Base-by-base conservation (phyloP, 768 basidiomycete genomes). In the Amanita pallidorosea region DNA sequence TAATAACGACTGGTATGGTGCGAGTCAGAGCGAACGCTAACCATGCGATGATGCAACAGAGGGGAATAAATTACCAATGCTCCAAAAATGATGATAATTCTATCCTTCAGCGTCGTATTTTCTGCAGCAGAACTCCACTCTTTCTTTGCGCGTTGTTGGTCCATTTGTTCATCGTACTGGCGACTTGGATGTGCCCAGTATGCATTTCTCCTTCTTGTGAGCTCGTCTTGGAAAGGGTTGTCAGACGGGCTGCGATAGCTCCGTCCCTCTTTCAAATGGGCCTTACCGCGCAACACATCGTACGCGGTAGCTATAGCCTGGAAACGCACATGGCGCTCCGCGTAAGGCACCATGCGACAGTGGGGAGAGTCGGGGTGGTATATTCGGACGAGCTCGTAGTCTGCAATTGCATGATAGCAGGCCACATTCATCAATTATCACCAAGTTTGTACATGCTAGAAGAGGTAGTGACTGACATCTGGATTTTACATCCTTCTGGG, bases 371-470 rank as follows among this genome's bases (percentile, higher is more conserved):
- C 86, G 3, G 87, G 86, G 58, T 89, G 87, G 59, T 87, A 77
- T 8, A 70, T 60, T 41, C 81, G 79, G 35, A 84, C 85, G 36
- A 88, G 75, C 27, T 88, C 85, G 57, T 81, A 87, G 61, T 88
- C 86, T 86, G 54, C n/a, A n/a, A n/a, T n/a, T n/a, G n/a, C 7
- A 50, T 27, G n/a, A 22, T 25, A 4, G 12, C 12, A 12, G 12
- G 33, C 25, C 2, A 35, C 27, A 49, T 27, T 22, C 33, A 38
- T n/a, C 17, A n/a, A 20, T 29, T 18, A 52, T 42, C 35, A 41
- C 3, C 35, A 31, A 45, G 6, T 27, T 20, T 15, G n/a, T n/a
- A 17, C 20, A 22, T 52, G 25, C 23, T n/a, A 41, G 33, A 29
- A 36, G 7, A 25, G 48, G 33, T 17, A 34, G 31, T n/a, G 47